Evolutionary conservation across 768 basidiomycete genomes (phyloP).

Genomic region (Boletus coccyginus): DNA sequence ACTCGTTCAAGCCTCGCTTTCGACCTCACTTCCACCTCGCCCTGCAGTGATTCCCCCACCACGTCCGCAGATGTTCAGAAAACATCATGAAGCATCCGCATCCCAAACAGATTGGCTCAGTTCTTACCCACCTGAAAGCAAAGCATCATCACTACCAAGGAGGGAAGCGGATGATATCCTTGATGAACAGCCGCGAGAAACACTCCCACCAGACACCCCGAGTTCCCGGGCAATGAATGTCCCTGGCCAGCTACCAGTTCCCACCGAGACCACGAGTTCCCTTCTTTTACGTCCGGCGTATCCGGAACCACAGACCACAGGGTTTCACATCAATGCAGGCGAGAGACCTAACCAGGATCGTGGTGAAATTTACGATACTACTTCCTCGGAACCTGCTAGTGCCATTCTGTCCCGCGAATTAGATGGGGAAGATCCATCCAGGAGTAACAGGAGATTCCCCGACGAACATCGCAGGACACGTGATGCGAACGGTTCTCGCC

Average conservation of each 20-base stretch:
- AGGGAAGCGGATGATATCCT: background rate
- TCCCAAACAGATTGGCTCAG: background rate
- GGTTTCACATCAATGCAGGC: background rate
- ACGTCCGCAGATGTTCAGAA: constrained; percentile 17
- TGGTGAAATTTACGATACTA: background rate
- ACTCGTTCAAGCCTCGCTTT: background rate
- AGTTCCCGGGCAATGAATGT: constrained; percentile 10
- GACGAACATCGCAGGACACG: constrained; percentile 12
- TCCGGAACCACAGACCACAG: constrained; percentile 4
- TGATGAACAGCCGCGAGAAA: background rate
- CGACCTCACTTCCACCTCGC: constrained; percentile 13
- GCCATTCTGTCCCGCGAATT: background rate
- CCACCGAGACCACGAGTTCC: constrained; percentile 5
- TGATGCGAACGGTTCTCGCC: background rate
- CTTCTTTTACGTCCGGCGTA: constrained; percentile 10
- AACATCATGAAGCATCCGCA: background rate
- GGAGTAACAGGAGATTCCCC: constrained; percentile 1
- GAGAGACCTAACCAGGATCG: background rate
- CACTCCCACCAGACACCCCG: background rate
- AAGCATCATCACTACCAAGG: background rate
- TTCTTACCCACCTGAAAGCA: background rate
- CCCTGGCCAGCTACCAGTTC: constrained; percentile 2
- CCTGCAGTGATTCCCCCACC: constrained; percentile 25
- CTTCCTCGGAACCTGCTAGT: constrained; percentile 9
- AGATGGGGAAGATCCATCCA: constrained; percentile 10